Evolutionary conservation across 495 filamentous ascomycete species (phyloP).

Genomic region (Podospora conica): DNA sequence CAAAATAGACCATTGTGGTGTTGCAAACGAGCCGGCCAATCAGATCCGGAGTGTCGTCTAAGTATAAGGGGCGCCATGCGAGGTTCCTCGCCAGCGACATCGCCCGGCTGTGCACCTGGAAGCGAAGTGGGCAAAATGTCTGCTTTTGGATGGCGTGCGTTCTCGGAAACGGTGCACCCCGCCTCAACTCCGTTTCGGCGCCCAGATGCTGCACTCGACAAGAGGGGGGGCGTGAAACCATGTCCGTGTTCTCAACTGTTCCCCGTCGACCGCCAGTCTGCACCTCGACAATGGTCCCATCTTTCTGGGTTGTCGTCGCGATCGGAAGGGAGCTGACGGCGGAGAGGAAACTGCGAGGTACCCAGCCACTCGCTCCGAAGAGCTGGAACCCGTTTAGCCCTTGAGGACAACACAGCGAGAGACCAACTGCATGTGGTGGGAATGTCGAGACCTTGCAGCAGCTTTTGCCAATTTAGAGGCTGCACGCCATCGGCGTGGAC

Average conservation of each 20-base stretch:
- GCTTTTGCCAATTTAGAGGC: not conserved
- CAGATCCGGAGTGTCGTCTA: not conserved
- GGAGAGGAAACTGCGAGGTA: not conserved
- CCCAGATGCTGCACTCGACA: not conserved
- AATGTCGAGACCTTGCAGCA: not conserved
- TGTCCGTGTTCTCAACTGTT: not conserved
- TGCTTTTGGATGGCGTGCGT: conserved; percentile 10
- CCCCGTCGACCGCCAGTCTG: not conserved
- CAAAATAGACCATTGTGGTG: not conserved
- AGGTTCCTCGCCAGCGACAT: not conserved
- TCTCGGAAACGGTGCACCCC: not conserved
- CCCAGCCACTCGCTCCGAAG: not conserved
- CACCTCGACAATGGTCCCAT: not conserved
- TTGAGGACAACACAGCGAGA: not conserved
- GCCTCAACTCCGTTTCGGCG: conserved; percentile 10
- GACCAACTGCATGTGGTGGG: not conserved
- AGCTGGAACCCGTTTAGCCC: not conserved
- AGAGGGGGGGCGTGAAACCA: not conserved
- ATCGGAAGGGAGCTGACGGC: not conserved
- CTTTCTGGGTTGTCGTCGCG: not conserved
- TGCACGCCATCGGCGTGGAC: not conserved
- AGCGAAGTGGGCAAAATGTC: conserved; percentile 21
- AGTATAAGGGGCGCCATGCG: conserved; percentile 1
- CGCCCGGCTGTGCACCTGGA: not conserved
- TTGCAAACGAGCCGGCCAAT: conserved; percentile 2